Evolutionary conservation across 139 green algal species (phyloP).

Genomic region (Raphidocelis subcapitata): DNA sequence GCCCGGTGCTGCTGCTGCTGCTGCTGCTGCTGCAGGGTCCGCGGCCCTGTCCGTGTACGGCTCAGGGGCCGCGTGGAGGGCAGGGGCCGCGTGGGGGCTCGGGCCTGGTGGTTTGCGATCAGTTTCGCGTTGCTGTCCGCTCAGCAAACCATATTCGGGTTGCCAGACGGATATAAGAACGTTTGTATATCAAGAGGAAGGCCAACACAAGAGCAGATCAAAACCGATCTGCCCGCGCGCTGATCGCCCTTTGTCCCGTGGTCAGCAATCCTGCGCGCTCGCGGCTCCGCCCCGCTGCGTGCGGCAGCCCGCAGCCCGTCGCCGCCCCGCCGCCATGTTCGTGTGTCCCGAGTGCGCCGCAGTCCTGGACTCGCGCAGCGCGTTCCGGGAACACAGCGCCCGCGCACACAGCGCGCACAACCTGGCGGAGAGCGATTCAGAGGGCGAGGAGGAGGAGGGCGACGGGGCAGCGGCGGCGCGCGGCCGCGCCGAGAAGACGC

Average conservation of each 20-base stretch:
- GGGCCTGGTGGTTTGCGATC: background rate
- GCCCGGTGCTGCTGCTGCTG: background rate
- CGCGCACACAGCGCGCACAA: background rate
- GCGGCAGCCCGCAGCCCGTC: too few species aligned
- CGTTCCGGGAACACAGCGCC: conserved; percentile 8
- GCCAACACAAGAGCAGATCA: too few species aligned
- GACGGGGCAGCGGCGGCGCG: too few species aligned
- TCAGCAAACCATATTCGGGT: too few species aligned
- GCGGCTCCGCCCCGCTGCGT: too few species aligned
- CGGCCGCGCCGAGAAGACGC: too few species aligned
- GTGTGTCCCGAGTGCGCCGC: conserved; percentile 27
- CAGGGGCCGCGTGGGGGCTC: background rate
- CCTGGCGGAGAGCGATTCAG: conserved; percentile 14
- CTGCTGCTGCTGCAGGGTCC: background rate
- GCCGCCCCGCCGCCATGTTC: conserved; percentile 2
- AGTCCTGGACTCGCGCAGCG: conserved; percentile 6
- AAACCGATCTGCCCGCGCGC: too few species aligned
- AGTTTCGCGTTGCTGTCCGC: too few species aligned
- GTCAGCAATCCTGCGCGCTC: background rate
- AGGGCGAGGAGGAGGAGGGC: background rate
- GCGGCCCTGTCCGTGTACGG: background rate
- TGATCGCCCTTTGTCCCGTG: too few species aligned
- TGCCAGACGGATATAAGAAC: too few species aligned
- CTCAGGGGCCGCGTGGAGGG: background rate
- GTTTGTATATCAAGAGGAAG: too few species aligned